Percentiles rank a stretch among this genome's conserved stretches.
Evolutionary conservation across 1,284 basidiomycete genomes (phyloP).

Genomic region (Cryptococcus jaspeensis): DNA sequence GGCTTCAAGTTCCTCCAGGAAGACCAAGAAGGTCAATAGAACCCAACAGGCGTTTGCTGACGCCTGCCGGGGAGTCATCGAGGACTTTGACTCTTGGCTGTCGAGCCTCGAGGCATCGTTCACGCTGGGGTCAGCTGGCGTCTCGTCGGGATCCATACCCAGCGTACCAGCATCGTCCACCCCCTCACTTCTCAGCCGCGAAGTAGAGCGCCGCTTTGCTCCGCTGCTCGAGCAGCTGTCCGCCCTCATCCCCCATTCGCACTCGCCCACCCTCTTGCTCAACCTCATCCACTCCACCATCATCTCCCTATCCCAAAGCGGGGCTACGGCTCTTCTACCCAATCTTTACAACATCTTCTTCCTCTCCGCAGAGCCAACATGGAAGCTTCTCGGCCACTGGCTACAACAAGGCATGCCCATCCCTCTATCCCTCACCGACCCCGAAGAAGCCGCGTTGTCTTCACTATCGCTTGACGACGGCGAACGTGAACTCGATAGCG

Average conservation of each 20-base stretch:
- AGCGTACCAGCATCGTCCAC: constrained; percentile 57
- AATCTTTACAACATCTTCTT: constrained; percentile 63
- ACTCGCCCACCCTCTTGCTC: constrained; percentile 59
- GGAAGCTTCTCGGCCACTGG: constrained; percentile 72
- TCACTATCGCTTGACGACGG: constrained; percentile 23
- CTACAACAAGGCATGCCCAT: constrained; percentile 67
- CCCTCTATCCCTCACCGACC: constrained; percentile 21
- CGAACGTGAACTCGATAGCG: constrained; percentile 60
- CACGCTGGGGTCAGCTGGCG: constrained; percentile 44
- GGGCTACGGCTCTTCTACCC: neutral
- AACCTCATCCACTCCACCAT: constrained; percentile 62
- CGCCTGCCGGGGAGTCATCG: constrained; percentile 63
- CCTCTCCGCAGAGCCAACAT: constrained; percentile 65
- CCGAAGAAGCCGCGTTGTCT: constrained; percentile 16
- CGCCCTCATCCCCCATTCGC: constrained; percentile 56
- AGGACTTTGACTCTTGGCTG: constrained; percentile 66
- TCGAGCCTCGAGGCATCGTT: constrained; percentile 66
- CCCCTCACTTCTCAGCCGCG: constrained; percentile 63
- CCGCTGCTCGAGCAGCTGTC: constrained; percentile 56
- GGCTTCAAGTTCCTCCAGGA: constrained; percentile 16
- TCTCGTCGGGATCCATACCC: neutral
- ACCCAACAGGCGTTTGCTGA: constrained; percentile 79
- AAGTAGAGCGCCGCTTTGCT: constrained; percentile 50
- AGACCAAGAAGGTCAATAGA: constrained; percentile 38
- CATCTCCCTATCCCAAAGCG: constrained; percentile 58